Base-by-base conservation (phyloP, 306 rosid genomes). In the Potentilla sterilis region DNA sequence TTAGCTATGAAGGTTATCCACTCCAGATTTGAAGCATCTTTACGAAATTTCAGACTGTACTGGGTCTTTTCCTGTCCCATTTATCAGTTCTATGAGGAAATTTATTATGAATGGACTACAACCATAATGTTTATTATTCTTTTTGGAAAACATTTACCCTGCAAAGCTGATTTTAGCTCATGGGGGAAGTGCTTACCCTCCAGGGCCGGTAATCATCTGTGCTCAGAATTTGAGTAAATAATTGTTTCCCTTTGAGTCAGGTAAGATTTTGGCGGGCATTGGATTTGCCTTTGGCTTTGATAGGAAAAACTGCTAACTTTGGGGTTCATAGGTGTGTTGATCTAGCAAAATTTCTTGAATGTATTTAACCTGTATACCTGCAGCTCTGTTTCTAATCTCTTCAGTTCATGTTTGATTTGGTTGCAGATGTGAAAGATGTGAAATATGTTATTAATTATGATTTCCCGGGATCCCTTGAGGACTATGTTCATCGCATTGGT, bases 391-490 rank as follows among this genome's bases (percentile, higher is more conserved):
- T 59, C 41, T 59, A 42, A 42, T 73, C 7, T 68, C 22, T 11
- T 35, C n/a, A 40, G n/a, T 15, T 73, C 34, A 44, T 59, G 48
- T 68, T 70, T 85, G 75, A 58, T 72, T 72, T 81, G 47, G 67
- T 48, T 73, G 78, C 90, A 95, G 99, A 95, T 71, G 97, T 92
- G 86, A 95, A 95, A 88, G 99, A 92, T 73, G 97, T 92, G 73
- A 95, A 87, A 83, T 95, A 84, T 74, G 98, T 95, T 46, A 86
- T 95, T 77, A 95, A 95, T 77, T 92, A 95, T 47, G 99, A 95
- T 83, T 92, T 95, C 81, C 99, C 97, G 11, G 97, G 97, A 82
- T 95, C 99, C 76, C 97, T 95, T 1, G 99, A 95, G 87, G 99
- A 95, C 73, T 95, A 92, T 79, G 99, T 95, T 74, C 97, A 92